Base-by-base conservation (phyloP, 2,329 filamentous ascomycete genomes). In the Phaeoacremonium minimum region DNA sequence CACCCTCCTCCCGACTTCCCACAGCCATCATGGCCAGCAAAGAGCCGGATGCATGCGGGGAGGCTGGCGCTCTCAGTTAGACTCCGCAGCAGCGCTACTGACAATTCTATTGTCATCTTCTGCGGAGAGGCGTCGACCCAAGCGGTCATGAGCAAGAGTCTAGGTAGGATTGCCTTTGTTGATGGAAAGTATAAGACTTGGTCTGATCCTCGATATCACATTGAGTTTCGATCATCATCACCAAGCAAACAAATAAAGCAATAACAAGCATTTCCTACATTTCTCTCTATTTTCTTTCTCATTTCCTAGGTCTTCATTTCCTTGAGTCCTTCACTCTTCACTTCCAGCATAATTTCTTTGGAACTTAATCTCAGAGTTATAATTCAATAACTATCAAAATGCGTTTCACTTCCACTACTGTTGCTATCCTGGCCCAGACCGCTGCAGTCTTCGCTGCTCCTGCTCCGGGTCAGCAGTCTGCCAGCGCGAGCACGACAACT, bases 381-480 rank as follows among this genome's bases (percentile, higher is more conserved):
- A 37, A 19, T 16, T 14, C 28, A 33, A 36, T 34, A 16, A 40
- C 38, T 35, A 35, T 43, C 49, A 62, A 47, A 15, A 68, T 63
- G 62, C 49, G 49, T 30, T 53, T 57, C 53, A 63, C 47, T 36
- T 41, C 56, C 28, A 38, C 56, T 36, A 46, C 58, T 40, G 48
- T 61, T 28, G 51, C 60, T 52, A 48, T 67, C 46, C 43, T 71
- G 57, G 62, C 63, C 40, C 57, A 60, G 36, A 55, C 58, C 42
- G 55, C 63, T 26, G 33, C 56, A 15, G 47, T 57, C 36, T 38
- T 53, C 22, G 51, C 53, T 38, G 48, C 52, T 26, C 46, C 41
- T 19, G n/a, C n/a, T n/a, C n/a, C n/a, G n/a, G n/a, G n/a, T n/a
- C n/a, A n/a, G n/a, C n/a, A n/a, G n/a, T n/a, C n/a, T n/a, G n/a